Evolutionary conservation across 2,329 filamentous ascomycete genomes (phyloP), one percentile per base, ranked within the genome.

Genomic region (Monilinia polystroma): DNA sequence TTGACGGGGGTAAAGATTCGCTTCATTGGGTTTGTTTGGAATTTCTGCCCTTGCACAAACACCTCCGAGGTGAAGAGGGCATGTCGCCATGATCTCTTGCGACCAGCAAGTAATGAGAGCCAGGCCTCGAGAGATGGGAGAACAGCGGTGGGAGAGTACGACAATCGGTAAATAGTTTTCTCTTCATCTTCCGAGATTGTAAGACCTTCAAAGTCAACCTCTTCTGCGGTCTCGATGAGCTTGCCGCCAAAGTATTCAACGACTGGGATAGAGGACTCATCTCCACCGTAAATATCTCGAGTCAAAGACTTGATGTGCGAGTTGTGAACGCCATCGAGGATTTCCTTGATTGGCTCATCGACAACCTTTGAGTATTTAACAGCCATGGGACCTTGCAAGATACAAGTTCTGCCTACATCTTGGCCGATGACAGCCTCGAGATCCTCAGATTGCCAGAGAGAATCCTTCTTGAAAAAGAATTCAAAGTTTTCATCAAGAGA

Each of bases 401-500:
- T 97, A 81, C 93, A 97, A 55, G 93, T 97, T 76, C 96, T 88
- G 70, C 92, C 93, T 68, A 99, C 95, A 77, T 99, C 96, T 80
- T 98, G 95, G 73, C 85, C 94, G 69, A 97, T 93, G 67, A 99
- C 93, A 64, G 95, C 95, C 75, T 96, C 94, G 14, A 99, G 84
- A 75, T 99, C 95, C 80, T 99, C 95, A 0, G 95, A 98, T 80
- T 99, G 95, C 95, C 95, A 99, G 10, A 99, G 85, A 1, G 95
- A 99, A 79, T 99, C 95, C 83, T 99, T 99, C 88, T 99, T 99
- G 89, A 99, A 99, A 83, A 92, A 99, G 81, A 96, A 97, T 77
- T 99, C 95, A 72, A 99, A 99, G 77, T 94, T 97, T 70, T 96
- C 93, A 74, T 99, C 95, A 29, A 99, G 84, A n/a, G 90, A 84